phyloP scores from a whole-genome alignment of 192 early-diverging fungal species.

The Mycoemilia scoparia region DNA sequence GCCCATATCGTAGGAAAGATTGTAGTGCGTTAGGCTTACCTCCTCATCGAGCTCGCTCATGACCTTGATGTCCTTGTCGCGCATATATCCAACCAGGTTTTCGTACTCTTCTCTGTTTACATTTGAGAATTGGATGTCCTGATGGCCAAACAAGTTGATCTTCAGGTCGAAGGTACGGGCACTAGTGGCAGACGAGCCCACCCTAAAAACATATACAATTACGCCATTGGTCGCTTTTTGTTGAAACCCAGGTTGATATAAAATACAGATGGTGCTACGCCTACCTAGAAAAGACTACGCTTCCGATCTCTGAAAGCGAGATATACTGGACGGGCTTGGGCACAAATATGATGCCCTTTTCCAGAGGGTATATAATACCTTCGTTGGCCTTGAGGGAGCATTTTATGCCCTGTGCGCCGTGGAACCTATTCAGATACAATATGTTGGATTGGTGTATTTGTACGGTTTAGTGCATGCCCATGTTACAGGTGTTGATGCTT shows the following conservation, averaged over 20 bases:
- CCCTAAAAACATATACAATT: no score
- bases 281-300: slow-evolving; percentile 81
- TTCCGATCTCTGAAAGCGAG: slow-evolving; percentile 62
- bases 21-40: no score
- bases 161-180: slow-evolving; percentile 83
- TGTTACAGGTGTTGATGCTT: no score
- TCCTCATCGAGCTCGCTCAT: slow-evolving; percentile 51
- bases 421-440: no score
- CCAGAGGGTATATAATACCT: slow-evolving; percentile 80
- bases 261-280: no score
- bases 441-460: no score
- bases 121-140: slow-evolving; percentile 72
- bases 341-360: slow-evolving; percentile 83
- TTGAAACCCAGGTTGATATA: slow-evolving; percentile 9
- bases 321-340: slow-evolving; percentile 88
- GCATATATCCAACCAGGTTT: slow-evolving; percentile 61
- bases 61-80: slow-evolving; percentile 64
- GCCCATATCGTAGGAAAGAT: slow-evolving; percentile 14
- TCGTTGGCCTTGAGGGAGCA: slow-evolving; percentile 96
- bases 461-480: no score
- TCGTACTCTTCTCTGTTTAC: slow-evolving; percentile 83
- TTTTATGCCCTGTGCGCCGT: slow-evolving; percentile 67
- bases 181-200: slow-evolving; percentile 25
- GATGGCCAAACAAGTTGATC: slow-evolving; percentile 62
- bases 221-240: not conserved